Base-by-base conservation (phyloP, 2,329 filamentous ascomycete genomes). In the Stromatinia cepivora region DNA sequence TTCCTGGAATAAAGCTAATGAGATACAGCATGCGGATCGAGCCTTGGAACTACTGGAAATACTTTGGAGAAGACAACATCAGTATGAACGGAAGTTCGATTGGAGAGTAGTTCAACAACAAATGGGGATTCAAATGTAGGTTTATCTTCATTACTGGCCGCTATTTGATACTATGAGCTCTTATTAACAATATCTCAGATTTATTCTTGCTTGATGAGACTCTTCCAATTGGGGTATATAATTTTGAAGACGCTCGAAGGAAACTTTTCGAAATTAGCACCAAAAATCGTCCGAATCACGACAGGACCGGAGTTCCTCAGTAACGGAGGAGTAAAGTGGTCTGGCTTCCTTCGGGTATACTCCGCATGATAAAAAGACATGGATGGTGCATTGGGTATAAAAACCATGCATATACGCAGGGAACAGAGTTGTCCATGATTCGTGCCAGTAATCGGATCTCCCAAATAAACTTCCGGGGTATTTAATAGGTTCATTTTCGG, bases 41-140 rank as follows among this genome's bases (percentile, higher is more conserved):
- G 74, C 75, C 50, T 65, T 77, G 5, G 73, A 76, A 36, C 58
- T 78, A 36, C 71, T 78, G 15, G 76, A 78, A 67, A 73, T 77
- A 17, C 69, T 78, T 20, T 78, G 76, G 76, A 74, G 74, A 36
- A 70, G 75, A 67, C 76, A 78, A 53, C 76, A 76, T 69, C 73
- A 75, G 69, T 77, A 76, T 66, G 71, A 70, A 34, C 69, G 66
- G 1, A 77, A 77, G 59, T 77, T 74, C 52, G 76, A 77, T 61
- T 77, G 76, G 76, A 73, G 76, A 70, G 63, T 74, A 58, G 73
- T 77, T 17, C 76, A 77, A 62, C 70, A 66, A n/a, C 76, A 77
- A 36, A 76, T 77, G 74, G 76, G 73, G 5, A 75, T 77, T 36
- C 74, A 76, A 61, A 72, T 77, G 76, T 77, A 68, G 61, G 59